Conservation (phyloP, 2,329 filamentous ascomycete species). For the Diplodia intermedia region DNA sequence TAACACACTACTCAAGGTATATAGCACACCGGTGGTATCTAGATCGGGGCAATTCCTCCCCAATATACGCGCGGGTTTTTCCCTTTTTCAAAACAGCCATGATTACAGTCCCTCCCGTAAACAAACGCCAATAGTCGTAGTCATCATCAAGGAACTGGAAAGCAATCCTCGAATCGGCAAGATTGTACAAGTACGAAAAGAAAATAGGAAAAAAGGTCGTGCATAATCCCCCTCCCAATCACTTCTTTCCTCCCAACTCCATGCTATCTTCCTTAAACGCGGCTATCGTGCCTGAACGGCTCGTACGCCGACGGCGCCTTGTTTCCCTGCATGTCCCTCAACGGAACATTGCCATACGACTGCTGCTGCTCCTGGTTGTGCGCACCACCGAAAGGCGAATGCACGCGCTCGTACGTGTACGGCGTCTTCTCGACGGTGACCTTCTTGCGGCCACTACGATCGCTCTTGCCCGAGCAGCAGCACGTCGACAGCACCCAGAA, state of each 20-base stretch:
- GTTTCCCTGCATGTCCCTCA: slow-evolving; percentile 27
- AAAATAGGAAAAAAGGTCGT: neutral
- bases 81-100: neutral
- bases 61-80: neutral
- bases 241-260: neutral
- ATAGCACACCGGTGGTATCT: neutral
- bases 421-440: slow-evolving; percentile 65
- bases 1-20: neutral
- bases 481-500: slow-evolving; percentile 94
- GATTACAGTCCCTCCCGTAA: neutral
- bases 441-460: slow-evolving; percentile 42
- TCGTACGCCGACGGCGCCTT: slow-evolving; percentile 33
- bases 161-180: neutral
- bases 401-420: slow-evolving; percentile 66
- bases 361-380: slow-evolving; percentile 10
- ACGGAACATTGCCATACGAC: slow-evolving; percentile 13
- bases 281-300: slow-evolving; percentile 29
- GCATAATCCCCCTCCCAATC: neutral
- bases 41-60: neutral
- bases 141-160: slow-evolving; percentile 1
- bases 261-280: slow-evolving; percentile 1
- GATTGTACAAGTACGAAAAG: slow-evolving; percentile 15
- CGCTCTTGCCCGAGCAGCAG: slow-evolving; percentile 79
- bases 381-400: slow-evolving; percentile 49
- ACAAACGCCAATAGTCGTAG: slow-evolving; percentile 23